Conservation (phyloP, 768 basidiomycete species). For the Postia placenta region DNA sequence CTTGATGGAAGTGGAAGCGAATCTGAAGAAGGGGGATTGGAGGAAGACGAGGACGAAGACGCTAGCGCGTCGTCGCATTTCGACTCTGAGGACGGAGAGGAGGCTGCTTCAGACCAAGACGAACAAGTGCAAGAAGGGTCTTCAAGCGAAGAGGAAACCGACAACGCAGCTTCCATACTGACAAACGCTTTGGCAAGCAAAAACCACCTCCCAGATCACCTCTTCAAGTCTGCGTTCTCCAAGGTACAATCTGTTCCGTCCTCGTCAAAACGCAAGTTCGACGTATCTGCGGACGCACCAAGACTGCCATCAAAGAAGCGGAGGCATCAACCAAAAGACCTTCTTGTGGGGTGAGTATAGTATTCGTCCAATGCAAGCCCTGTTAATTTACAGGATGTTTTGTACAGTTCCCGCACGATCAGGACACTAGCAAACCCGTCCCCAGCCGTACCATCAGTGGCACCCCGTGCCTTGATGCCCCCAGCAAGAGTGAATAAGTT, state of each 20-base stretch:
- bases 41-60: conserved; percentile 9
- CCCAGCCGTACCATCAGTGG: conserved; percentile 16
- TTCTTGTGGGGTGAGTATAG: conserved; percentile 46
- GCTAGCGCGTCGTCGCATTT: conserved; percentile 7
- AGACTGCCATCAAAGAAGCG: conserved; percentile 18
- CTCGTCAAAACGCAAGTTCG: conserved; percentile 6
- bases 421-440: background rate
- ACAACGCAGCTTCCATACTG: conserved; percentile 10
- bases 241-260: conserved; percentile 12
- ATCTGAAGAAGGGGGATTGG: conserved; percentile 11
- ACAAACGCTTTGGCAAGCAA: conserved; percentile 18
- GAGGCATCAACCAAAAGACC: conserved; percentile 37
- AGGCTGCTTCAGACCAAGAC: conserved; percentile 5
- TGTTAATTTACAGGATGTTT: background rate
- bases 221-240: conserved; percentile 54
- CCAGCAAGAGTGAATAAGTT: conserved; percentile 46
- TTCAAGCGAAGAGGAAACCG: conserved; percentile 14
- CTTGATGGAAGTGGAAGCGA: conserved; percentile 19
- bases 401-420: conserved; percentile 1
- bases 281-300: conserved; percentile 20
- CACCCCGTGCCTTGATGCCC: conserved; percentile 35
- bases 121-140: conserved; percentile 16
- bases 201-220: conserved; percentile 59
- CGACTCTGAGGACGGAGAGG: background rate
- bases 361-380: background rate